Conservation (phyloP, 1,284 basidiomycete species). For the Malassezia globosa region DNA sequence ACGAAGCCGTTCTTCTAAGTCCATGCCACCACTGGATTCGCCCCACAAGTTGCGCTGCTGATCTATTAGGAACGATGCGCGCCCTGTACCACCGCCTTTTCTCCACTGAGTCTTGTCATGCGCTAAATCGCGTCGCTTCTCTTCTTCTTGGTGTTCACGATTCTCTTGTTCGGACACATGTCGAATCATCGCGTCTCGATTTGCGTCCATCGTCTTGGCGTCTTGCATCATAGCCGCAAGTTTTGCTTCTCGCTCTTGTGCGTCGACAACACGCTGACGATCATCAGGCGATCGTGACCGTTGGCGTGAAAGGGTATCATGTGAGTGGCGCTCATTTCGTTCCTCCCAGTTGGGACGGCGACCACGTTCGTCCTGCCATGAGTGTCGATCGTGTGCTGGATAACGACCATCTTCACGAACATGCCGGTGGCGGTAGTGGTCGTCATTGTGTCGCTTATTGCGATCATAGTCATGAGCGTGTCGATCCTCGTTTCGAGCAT, state of each 20-base stretch:
- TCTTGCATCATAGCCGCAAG: conserved; percentile 73
- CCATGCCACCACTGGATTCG: conserved; percentile 19
- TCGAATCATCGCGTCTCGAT: conserved; percentile 50
- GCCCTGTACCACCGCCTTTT: conserved; percentile 22
- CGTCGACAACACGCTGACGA: conserved; percentile 33
- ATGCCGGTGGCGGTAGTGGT: conserved; percentile 10
- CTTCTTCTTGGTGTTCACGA: conserved; percentile 25
- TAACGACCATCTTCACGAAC: conserved; percentile 16
- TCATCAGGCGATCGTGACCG: conserved; percentile 4
- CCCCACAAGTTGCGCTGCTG: conserved; percentile 35
- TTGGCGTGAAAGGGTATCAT: conserved; percentile 24
- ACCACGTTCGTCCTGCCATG: conserved; percentile 19
- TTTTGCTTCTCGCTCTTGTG: conserved; percentile 62
- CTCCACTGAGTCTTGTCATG: conserved; percentile 19
- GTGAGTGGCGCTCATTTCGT: conserved; percentile 11
- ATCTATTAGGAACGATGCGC: conserved; percentile 30
- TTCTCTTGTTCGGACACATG: conserved; percentile 29
- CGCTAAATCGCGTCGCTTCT: conserved; percentile 25
- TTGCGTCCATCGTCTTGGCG: conserved; percentile 57
- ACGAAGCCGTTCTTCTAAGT: conserved; percentile 28
- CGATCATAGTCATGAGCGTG: conserved; percentile 12
- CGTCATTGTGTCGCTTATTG: conserved; percentile 9
- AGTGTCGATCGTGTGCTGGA: conserved; percentile 33
- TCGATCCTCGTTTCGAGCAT: conserved; percentile 9
- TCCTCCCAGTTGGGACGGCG: too few species aligned